These are phyloP conservation scores for Schizonepeta tenuifolia DNA, from an alignment of 257 asterid genomes.

Conservation along the genomic window DNA sequence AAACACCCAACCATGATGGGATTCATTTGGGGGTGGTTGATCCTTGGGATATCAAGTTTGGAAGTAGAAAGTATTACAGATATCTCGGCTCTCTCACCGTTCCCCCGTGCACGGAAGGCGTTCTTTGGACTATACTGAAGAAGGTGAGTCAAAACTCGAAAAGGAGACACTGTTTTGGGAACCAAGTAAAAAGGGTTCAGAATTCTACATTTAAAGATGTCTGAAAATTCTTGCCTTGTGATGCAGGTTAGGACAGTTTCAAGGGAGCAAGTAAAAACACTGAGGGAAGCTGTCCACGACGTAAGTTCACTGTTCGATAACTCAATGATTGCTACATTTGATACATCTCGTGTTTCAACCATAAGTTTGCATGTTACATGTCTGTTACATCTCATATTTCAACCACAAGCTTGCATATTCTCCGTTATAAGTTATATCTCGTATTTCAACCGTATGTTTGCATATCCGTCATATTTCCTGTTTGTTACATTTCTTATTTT, in stretches of 20 bases:
- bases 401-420: too few species aligned
- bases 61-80: slow-evolving; percentile 62
- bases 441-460: not conserved
- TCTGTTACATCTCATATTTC: too few species aligned
- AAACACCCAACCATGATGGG: slow-evolving; percentile 29
- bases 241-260: slow-evolving; percentile 67
- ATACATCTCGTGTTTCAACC: not conserved
- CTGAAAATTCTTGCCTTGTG: slow-evolving; percentile 13
- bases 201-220: not conserved
- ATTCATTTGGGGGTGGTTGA: slow-evolving; percentile 43
- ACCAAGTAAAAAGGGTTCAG: too few species aligned
- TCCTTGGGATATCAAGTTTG: slow-evolving; percentile 57
- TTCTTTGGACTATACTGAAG: slow-evolving; percentile 63
- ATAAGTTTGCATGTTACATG: too few species aligned
- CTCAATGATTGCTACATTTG: not conserved
- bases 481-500: slow-evolving; percentile 11
- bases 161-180: not conserved
- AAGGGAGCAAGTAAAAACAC: slow-evolving; percentile 53
- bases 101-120: slow-evolving; percentile 91
- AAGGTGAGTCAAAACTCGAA: slow-evolving; percentile 53
- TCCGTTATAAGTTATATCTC: not conserved
- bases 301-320: slow-evolving; percentile 48
- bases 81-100: slow-evolving; percentile 77
- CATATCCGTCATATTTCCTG: too few species aligned
- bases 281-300: slow-evolving; percentile 61